Evolutionary conservation across 306 rosid species (phyloP), one percentile per base, ranked within the genome.

Genomic region (Corylus avellana): DNA sequence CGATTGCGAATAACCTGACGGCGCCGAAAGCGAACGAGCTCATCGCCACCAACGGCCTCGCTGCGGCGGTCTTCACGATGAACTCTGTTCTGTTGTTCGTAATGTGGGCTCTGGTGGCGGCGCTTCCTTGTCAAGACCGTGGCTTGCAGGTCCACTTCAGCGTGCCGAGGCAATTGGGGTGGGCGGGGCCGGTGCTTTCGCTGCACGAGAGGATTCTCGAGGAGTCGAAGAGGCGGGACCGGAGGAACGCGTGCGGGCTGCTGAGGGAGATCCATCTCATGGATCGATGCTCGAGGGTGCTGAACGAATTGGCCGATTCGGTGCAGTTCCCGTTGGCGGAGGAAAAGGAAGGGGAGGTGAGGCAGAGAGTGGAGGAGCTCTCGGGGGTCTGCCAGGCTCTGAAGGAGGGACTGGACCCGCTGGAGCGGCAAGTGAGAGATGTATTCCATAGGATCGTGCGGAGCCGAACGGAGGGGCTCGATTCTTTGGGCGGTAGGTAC

Each of bases 121-220:
- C 98, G 18, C 92, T 94, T 81, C 98, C 98, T 0, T 94, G 98
- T 87, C 98, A 94, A 87, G 97, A 94, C 75, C 86, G 98, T 0
- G 97, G 98, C 5, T 82, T 94, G 16, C 88, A 89, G 70, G 88
- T 91, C 46, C 94, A 92, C 75, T 89, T 91, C 75, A 72, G 85
- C 0, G 51, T 87, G 32, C 89, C 95, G 0, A 70, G 95, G 77
- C 85, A 87, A 17, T 84, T 88, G 17, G 2, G 79, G 3, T 94
- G 98, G 98, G 93, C 97, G 1, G 88, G 83, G 47, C 88, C 97
- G 7, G 71, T 94, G 83, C 80, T 64, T 7, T 79, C 78, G 1
- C 86, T 94, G 12, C 91, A 94, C n/a, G 98, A 92, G 76, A 81
- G 87, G 78, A 91, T 94, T 49, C 7, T 83, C 64, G 98, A 92